Evolutionary conservation across 2,329 filamentous ascomycete genomes (phyloP), one percentile per base, ranked within the genome.

Genomic region (Diplodia mutila): DNA sequence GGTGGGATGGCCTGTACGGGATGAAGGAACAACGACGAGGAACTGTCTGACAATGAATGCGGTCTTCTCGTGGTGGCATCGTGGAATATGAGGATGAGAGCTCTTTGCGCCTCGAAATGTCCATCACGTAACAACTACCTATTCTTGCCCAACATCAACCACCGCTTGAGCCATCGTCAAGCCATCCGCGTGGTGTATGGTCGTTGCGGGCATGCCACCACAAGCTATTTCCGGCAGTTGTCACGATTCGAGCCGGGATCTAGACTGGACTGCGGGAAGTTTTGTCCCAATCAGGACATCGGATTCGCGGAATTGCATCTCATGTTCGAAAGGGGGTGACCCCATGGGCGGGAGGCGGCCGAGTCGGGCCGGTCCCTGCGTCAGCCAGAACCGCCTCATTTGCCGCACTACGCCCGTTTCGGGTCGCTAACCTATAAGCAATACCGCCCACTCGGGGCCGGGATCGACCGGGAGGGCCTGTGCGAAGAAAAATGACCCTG

Each of bases 221-320:
- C 34, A 37, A 37, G 34, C 34, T 16, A 42, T 51, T 29, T 11
- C 32, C 34, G 16, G 7, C 8, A n/a, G 34, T 5, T 11, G 21
- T 5, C 23, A 29, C 37, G 46, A 51, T 37, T 49, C 59, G 18
- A 23, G 21, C 27, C 9, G 32, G 11, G 27, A 51, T 51, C 59
- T 46, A 63, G 59, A 63, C 16, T 63, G 59, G 18, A 37, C 59
- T 51, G 11, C 46, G 27, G 59, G 59, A 63, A 51, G 59, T 63
- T 63, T 63, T 63, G 42, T n/a, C 59, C n/a, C n/a, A n/a, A n/a
- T n/a, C n/a, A n/a, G n/a, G n/a, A n/a, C n/a, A n/a, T n/a, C n/a
- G n/a, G 16, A 42, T 63, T 63, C 25, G 7, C 18, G n/a, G 18
- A 42, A 16, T 18, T 18, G 39, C 39, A 4, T 32, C 49, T 42